Evolutionary conservation across 2,329 filamentous ascomycete species (phyloP), one percentile per base, ranked within the genome.

Genomic region (Fusarium sp.): DNA sequence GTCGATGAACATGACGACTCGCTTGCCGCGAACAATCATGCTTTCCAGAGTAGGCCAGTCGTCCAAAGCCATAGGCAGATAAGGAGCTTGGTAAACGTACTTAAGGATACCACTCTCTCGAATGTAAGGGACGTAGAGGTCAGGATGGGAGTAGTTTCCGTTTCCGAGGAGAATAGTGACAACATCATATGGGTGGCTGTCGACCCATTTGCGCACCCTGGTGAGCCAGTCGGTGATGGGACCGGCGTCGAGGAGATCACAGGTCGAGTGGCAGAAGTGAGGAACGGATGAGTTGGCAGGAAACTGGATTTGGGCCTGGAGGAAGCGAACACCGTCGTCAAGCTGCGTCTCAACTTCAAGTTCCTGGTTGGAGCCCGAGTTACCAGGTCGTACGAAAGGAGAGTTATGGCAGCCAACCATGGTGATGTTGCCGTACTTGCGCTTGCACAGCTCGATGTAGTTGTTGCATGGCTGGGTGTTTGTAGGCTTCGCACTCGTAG

Each of bases 161-260:
- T 98, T 98, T 61, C 91, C 94, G 53, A 98, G 90, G 20, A 98
- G 84, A 69, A 98, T 90, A 2, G 93, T 94, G 27, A 98, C 88
- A 2, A 98, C 92, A 70, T 98, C 94, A 81, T 93, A 95, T 0
- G 94, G 94, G 73, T 98, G 90, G 1, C 77, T 74, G 9, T 86
- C 85, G 4, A 98, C 88, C 94, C 94, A 98, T 45, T 83, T 78
- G 37, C 84, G 85, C 14, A 97, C 91, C 1, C 83, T 85, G 9
- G 83, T 83, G 34, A 98, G 88, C 82, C 93, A 96, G 45, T 87
- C 83, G 57, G 91, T 88, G 53, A 96, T 91, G 10, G 92, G 90
- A 0, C 95, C 94, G 3, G 88, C 92, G 72, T 97, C 91, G 32
- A 97, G 87, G 5, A 97, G 83, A 70, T 94, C 88, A 80, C 94